Base-by-base conservation (phyloP, 2,329 filamentous ascomycete species). In the Beauveria bassiana region DNA sequence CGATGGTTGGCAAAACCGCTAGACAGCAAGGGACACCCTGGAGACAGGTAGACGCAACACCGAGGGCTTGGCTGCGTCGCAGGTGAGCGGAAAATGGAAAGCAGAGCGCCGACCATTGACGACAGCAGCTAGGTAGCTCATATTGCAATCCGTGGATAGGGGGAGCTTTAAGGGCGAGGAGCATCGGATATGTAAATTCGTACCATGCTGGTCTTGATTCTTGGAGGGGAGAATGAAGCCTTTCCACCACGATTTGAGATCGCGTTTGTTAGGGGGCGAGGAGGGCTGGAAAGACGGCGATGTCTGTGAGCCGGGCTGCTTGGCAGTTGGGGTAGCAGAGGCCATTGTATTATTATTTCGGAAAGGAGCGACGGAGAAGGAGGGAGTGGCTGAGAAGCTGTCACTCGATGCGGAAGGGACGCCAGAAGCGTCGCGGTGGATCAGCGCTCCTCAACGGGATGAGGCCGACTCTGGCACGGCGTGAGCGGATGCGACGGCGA, bases 221-320 rank as follows among this genome's bases (percentile, higher is more conserved):
- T 80, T 85, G 43, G 79, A 75, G 51, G 82, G 79, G 59, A 89
- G 84, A 77, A 95, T 95, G 78, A 99, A 98, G 69, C 88, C 87
- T 76, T 92, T 96, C 95, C 95, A 98, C 95, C 95, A 99, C 63
- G 90, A 96, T 68, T 92, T 89, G 68, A 98, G 80, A 73, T 96
- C 92, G 73, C 91, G 86, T 78, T 89, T 96, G 66, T 86, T 91
- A 34, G 91, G 91, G 61, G 90, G 90, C 47, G 90, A 91, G 3
- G 59, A 40, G 24, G 59, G 59, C 26, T 61, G 59, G 43, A 55
- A 51, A 8, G 60, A 24, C 46, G 60, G 31, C 24, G 45, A 7
- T 4, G 45, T 34, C 18, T 57, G 60, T 31, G 59, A 43, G n/a
- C 20, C 24, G 50, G 28, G 16, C 42, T 61, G 59, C 50, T 60